These are phyloP conservation scores for Umbelopsis ramanniana DNA, from an alignment of 192 early-diverging fungal genomes.

Conservation along the genomic window DNA sequence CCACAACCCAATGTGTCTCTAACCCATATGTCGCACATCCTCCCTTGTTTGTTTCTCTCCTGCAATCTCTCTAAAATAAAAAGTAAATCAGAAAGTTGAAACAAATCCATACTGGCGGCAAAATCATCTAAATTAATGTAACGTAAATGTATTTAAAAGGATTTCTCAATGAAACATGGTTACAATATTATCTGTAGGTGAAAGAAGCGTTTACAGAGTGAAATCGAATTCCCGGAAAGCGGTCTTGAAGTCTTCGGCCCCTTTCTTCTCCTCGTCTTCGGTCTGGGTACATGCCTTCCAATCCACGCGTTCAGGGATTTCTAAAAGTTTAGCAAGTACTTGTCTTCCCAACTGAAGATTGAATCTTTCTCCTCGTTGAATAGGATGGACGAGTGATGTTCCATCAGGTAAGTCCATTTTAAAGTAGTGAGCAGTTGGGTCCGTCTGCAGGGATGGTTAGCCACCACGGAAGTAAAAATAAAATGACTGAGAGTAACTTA, in stretches of 20 bases:
- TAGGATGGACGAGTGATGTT: constrained; percentile 45
- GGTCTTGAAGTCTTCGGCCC: constrained; percentile 41
- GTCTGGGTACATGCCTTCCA: constrained; percentile 80
- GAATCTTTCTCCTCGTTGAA: constrained; percentile 52
- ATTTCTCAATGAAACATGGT: too few relatives aligned
- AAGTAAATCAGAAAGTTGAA: too few relatives aligned
- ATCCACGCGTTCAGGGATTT: constrained; percentile 67
- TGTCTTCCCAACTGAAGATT: constrained; percentile 82
- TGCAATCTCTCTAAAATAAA: too few relatives aligned
- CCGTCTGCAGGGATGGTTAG: constrained; percentile 25
- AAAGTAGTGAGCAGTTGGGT: constrained; percentile 44
- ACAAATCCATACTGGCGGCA: too few relatives aligned
- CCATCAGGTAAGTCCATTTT: constrained; percentile 62
- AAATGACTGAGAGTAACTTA: too few relatives aligned
- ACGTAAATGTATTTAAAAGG: too few relatives aligned
- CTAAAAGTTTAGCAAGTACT: constrained; percentile 70
- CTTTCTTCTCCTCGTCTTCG: constrained; percentile 65
- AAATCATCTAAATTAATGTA: too few relatives aligned
- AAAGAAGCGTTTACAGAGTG: constrained; percentile 26
- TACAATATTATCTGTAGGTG: neutral
- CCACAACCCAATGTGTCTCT: too few relatives aligned
- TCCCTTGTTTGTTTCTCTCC: too few relatives aligned
- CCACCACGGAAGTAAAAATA: too few relatives aligned
- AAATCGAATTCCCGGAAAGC: constrained; percentile 53
- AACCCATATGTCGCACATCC: too few relatives aligned